Evolutionary conservation across 768 basidiomycete species (phyloP), one percentile per base, ranked within the genome.

Genomic region (Amanita fuliginea): DNA sequence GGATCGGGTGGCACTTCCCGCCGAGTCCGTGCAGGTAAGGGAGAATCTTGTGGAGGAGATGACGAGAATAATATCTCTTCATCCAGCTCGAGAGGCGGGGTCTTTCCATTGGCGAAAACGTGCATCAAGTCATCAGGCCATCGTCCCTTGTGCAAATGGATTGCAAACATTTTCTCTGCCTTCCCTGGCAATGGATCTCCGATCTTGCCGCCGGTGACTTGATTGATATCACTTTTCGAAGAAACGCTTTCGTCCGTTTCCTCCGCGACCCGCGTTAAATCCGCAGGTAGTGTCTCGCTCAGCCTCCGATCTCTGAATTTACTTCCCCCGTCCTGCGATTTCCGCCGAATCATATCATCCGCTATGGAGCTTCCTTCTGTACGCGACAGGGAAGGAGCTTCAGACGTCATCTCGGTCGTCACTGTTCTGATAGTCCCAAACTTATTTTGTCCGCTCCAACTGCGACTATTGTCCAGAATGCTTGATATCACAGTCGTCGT

Each of bases 71-170:
- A 49, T 9, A 42, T 16, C 18, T 50, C 49, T n/a, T 43, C 41
- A 16, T 50, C 41, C 11, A 42, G 33, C 19, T 50, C 41, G 26
- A 40, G 60, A 60, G 33, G 53, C 54, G 42, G 47, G 36, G 51
- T 35, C 39, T 52, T 53, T 16, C 42, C 28, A 22, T 40, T 54
- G 35, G 32, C 48, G 53, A 84, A 76, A 24, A 69, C 78, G 55
- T 79, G 78, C 49, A 88, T 60, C 60, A 87, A 85, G 62, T 87
- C 86, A 63, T 87, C 84, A 0, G 87, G 84, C 84, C 84, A 88
- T 62, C 83, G 86, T 51, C 83, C 86, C 61, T 87, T 85, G 30
- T 80, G 78, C 30, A 87, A 75, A 48, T 79, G 73, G 54, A 86
- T 70, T 19, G 68, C 67, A 54, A 61, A 57, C 52, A 54, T 58